A percentile compares a stretch with the other conserved stretches of the same genome.
These are phyloP conservation scores for Naganishia vishniacii DNA, from an alignment of 768 basidiomycete genomes.

Conservation along the genomic window DNA sequence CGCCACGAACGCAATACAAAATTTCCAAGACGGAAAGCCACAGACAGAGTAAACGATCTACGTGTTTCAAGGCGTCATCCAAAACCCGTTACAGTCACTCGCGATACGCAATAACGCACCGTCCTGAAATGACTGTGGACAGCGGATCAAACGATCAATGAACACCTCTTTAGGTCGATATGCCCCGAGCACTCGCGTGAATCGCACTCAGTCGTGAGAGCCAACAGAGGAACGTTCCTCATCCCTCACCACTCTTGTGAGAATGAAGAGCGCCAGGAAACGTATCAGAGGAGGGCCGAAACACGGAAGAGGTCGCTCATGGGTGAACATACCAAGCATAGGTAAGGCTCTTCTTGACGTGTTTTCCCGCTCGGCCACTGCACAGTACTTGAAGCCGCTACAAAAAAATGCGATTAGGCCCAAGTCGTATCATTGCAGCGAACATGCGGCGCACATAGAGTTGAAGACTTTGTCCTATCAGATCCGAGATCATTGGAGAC, in stretches of 20 bases:
- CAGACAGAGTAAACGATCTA: conserved; percentile 12
- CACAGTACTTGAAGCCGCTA: conserved; percentile 55
- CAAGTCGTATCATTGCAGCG: too few relatives aligned
- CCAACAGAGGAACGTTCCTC: conserved; percentile 66
- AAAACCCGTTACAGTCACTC: neutral
- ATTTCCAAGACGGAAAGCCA: conserved; percentile 56
- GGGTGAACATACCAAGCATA: conserved; percentile 55
- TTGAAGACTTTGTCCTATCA: conserved; percentile 80
- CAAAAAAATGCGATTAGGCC: conserved; percentile 52
- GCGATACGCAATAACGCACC: neutral
- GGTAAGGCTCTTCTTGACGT: conserved; percentile 55
- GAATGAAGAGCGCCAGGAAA: neutral
- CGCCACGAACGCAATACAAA: conserved; percentile 70
- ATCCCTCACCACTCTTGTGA: conserved; percentile 48
- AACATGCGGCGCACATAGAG: conserved; percentile 60
- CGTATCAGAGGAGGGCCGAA: too few relatives aligned
- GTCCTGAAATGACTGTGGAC: conserved; percentile 18
- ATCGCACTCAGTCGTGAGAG: conserved; percentile 32
- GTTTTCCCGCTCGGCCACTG: conserved; percentile 65
- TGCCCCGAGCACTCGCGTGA: conserved; percentile 40
- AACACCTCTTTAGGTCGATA: too few relatives aligned
- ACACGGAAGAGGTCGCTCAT: too few relatives aligned
- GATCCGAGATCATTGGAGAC: neutral
- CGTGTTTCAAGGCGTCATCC: too few relatives aligned
- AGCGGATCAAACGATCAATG: too few relatives aligned